These are phyloP conservation scores for Vitis cinerea DNA, from an alignment of 164 flowering plant species.

Conservation along the genomic window DNA sequence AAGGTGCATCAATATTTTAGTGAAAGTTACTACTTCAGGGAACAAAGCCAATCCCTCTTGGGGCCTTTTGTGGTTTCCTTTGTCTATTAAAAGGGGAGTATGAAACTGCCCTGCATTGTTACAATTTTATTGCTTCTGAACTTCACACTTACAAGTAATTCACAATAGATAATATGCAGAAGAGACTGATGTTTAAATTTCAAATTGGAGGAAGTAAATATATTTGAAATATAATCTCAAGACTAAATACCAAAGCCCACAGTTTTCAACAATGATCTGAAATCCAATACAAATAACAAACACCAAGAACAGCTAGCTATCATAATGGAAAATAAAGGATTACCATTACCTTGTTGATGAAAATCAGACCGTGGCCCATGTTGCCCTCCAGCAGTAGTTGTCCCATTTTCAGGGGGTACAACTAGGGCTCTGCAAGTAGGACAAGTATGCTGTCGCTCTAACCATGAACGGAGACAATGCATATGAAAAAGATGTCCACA, in stretches of 20 bases:
- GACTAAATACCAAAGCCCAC: not conserved
- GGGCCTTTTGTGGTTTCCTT: too few relatives aligned
- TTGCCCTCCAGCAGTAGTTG: conserved; percentile 42
- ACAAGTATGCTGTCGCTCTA: conserved; percentile 95
- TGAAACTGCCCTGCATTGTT: too few relatives aligned
- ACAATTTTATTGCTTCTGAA: not conserved
- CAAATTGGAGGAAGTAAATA: not conserved
- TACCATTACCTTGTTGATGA: conserved; percentile 58
- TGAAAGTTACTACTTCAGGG: too few relatives aligned
- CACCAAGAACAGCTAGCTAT: not conserved
- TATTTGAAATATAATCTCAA: not conserved
- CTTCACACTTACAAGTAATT: not conserved
- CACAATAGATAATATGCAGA: not conserved
- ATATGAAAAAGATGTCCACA: conserved; percentile 99
- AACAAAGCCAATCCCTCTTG: too few relatives aligned
- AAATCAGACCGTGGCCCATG: conserved; percentile 42
- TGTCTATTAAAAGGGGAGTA: too few relatives aligned
- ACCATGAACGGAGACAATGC: conserved; percentile 96
- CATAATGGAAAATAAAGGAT: not conserved
- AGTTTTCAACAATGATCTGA: not conserved
- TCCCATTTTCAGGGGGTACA: conserved; percentile 76
- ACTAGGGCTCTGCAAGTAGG: conserved; percentile 97
- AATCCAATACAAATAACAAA: not conserved
- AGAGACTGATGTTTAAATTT: not conserved
- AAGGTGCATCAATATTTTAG: too few relatives aligned